Evolutionary conservation across 2,329 filamentous ascomycete genomes (phyloP).

Genomic region (Gremmenia infestans): DNA sequence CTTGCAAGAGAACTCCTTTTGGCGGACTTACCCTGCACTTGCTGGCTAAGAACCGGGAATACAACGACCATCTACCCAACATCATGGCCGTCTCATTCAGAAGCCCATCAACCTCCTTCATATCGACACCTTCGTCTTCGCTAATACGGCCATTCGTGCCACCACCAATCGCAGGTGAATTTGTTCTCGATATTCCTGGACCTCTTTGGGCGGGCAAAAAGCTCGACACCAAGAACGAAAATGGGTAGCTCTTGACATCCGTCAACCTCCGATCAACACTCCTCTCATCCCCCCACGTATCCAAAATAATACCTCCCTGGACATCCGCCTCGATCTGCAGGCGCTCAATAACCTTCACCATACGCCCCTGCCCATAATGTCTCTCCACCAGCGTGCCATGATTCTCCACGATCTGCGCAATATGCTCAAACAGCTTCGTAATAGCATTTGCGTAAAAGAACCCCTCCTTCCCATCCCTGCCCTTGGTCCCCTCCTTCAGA

Average conservation of each 20-base stretch:
- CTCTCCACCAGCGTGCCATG: constrained; percentile 88
- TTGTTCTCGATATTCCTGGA: constrained; percentile 61
- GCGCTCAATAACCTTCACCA: constrained; percentile 89
- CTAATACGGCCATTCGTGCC: constrained; percentile 52
- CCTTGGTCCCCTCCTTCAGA: constrained; percentile 62
- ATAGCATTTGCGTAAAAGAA: constrained; percentile 90
- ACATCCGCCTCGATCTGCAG: constrained; percentile 93
- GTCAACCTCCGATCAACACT: constrained; percentile 80
- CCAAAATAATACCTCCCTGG: constrained; percentile 90
- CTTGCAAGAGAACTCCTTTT: constrained; percentile 19
- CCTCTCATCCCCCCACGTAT: constrained; percentile 89
- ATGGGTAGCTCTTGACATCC: constrained; percentile 96
- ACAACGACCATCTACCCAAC: constrained; percentile 89
- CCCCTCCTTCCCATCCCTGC: constrained; percentile 61
- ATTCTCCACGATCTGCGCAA: constrained; percentile 90
- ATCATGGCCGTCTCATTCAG: constrained; percentile 87
- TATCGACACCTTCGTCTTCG: constrained; percentile 90
- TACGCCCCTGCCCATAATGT: constrained; percentile 88
- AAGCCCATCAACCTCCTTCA: constrained; percentile 89
- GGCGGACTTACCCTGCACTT: constrained; percentile 68
- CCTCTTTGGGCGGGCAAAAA: constrained; percentile 70
- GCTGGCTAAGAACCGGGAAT: constrained; percentile 79
- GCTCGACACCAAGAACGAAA: constrained; percentile 94
- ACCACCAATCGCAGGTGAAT: constrained; percentile 66
- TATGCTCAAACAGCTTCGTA: constrained; percentile 93